Conservation (phyloP, 176 grass and related monocot genomes). For the Puccinellia tenuiflora region DNA sequence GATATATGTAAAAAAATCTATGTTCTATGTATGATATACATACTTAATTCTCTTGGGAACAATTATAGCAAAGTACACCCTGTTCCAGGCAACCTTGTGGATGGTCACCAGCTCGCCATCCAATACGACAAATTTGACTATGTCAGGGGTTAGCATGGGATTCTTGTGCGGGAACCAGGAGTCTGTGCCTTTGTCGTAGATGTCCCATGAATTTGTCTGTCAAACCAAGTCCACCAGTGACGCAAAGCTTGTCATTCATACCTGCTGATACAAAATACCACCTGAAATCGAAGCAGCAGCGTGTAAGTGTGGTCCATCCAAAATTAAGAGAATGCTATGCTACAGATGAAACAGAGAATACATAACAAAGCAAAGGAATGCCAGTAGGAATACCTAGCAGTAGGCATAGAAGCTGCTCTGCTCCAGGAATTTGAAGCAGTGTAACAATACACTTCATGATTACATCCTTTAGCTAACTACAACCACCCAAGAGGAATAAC, state of each 20-base stretch:
- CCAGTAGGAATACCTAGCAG: too few relatives aligned
- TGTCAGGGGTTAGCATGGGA: constrained; percentile 50
- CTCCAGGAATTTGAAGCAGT: too few relatives aligned
- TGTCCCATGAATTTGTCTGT: constrained; percentile 72
- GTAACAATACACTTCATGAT: too few relatives aligned
- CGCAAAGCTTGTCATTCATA: constrained; percentile 53
- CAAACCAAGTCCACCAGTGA: constrained; percentile 41
- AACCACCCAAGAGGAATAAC: too few relatives aligned
- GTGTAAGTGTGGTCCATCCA: not conserved
- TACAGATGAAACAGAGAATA: not conserved
- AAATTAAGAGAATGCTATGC: not conserved
- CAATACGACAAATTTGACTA: constrained; percentile 50
- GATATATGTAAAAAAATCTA: too few relatives aligned
- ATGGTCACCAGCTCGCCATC: constrained; percentile 59
- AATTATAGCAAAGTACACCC: constrained; percentile 44
- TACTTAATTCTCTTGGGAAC: too few relatives aligned
- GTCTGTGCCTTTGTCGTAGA: constrained; percentile 50
- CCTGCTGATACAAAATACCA: constrained; percentile 53
- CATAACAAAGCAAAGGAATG: not conserved
- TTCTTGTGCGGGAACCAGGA: constrained; percentile 57
- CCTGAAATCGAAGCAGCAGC: constrained; percentile 38
- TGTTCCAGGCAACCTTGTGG: constrained; percentile 48
- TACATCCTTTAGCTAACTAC: too few relatives aligned
- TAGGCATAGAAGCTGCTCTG: too few relatives aligned
- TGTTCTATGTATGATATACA: too few relatives aligned